Evolutionary conservation across 139 green algal species (phyloP).

Genomic region (Micractinium conductrix): DNA sequence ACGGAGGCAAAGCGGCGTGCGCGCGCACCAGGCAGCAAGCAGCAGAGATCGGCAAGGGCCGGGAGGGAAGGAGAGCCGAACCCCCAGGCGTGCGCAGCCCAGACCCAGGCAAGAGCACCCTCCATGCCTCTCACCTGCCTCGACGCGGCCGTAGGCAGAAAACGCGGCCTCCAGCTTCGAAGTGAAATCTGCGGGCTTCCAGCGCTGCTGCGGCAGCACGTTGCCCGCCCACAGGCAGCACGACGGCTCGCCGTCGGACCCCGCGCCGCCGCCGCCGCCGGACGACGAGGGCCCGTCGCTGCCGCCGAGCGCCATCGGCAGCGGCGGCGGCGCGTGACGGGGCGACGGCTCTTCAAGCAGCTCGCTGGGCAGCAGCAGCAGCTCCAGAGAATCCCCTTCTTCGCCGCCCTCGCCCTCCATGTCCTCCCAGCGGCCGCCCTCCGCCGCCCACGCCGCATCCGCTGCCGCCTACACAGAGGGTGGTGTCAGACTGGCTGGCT

Average conservation of each 20-base stretch:
- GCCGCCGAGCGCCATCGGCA: background rate
- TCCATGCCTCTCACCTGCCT: background rate
- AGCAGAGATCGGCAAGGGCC: too few species aligned
- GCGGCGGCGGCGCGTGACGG: background rate
- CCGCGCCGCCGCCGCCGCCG: too few species aligned
- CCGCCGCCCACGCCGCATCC: background rate
- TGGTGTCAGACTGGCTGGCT: background rate
- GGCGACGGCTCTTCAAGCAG: background rate
- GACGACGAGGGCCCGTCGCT: background rate
- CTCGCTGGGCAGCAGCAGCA: constrained; percentile 7
- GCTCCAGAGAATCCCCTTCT: background rate
- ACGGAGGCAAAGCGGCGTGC: background rate
- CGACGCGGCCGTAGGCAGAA: background rate
- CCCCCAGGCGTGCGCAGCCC: too few species aligned
- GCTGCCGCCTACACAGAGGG: background rate
- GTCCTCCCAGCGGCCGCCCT: background rate
- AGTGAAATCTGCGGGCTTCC: background rate
- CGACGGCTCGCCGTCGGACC: background rate
- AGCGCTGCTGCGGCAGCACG: background rate
- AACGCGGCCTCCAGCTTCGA: background rate
- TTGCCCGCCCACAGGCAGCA: background rate
- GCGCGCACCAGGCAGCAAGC: too few species aligned
- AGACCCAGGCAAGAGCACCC: background rate
- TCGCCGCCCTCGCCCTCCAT: background rate
- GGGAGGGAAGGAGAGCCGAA: too few species aligned